phyloP scores from a whole-genome alignment of 768 basidiomycete species.

The Boletus huronensis region DNA sequence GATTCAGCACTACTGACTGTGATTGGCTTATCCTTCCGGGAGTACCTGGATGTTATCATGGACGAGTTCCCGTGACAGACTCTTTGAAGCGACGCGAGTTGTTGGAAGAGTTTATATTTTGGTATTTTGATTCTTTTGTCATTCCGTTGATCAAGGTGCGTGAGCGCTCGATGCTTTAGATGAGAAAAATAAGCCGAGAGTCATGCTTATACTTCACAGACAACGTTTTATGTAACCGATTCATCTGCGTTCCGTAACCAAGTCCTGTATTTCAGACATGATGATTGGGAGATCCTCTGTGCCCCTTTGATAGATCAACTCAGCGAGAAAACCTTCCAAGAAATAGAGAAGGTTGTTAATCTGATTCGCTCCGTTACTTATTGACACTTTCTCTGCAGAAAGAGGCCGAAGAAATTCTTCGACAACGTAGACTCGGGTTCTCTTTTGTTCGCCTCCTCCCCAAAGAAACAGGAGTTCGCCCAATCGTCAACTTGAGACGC shows the following conservation, averaged over 20 bases:
- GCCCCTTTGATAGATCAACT: constrained; percentile 78
- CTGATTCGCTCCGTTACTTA: neutral
- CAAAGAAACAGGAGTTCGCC: constrained; percentile 92
- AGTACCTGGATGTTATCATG: constrained; percentile 34
- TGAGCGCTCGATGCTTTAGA: neutral
- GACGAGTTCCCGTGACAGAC: constrained; percentile 61
- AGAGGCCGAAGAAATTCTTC: constrained; percentile 62
- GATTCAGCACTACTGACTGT: constrained; percentile 69
- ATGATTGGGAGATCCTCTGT: constrained; percentile 87
- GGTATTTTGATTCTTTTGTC: constrained; percentile 90
- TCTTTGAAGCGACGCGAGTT: constrained; percentile 74
- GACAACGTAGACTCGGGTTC: constrained; percentile 73
- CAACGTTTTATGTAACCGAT: constrained; percentile 92
- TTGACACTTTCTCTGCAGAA: constrained; percentile 36
- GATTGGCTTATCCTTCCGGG: constrained; percentile 68
- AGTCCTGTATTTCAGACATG: constrained; percentile 89
- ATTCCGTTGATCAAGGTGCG: constrained; percentile 73
- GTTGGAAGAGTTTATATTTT: constrained; percentile 85
- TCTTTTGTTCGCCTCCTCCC: constrained; percentile 88
- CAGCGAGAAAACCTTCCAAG: constrained; percentile 63
- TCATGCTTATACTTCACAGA: constrained; percentile 42
- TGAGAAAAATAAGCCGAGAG: neutral
- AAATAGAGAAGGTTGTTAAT: constrained; percentile 56
- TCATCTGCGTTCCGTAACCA: constrained; percentile 80
- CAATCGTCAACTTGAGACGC: constrained; percentile 85